phyloP scores from a whole-genome alignment of 352 stramenopile species.

The Phytophthora melonis region DNA sequence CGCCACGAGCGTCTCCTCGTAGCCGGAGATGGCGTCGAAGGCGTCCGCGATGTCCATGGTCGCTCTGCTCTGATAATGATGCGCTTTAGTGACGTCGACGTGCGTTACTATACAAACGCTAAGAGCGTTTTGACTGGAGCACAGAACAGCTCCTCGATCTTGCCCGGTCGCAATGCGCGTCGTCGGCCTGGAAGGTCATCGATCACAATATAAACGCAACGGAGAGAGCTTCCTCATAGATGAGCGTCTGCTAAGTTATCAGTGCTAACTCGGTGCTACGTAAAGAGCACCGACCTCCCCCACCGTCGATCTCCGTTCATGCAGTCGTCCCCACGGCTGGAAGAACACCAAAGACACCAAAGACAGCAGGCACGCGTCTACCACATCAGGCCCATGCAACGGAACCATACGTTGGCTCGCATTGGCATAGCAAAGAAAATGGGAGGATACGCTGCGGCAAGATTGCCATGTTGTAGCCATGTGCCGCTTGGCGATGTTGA shows the following conservation, averaged over 20 bases:
- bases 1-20: conserved; percentile 75
- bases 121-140: conserved; percentile 29
- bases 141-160: conserved; percentile 20
- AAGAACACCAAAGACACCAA: no score
- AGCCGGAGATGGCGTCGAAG: conserved; percentile 79
- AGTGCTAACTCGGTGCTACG: not conserved
- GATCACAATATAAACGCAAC: no score
- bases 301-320: no score
- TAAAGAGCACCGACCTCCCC: no score
- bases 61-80: not conserved
- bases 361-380: no score
- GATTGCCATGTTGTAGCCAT: no score
- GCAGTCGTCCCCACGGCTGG: no score
- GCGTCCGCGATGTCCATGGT: conserved; percentile 74
- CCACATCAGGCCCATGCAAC: not conserved
- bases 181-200: not conserved
- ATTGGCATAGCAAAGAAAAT: not conserved
- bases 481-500: not conserved
- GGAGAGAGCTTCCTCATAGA: no score
- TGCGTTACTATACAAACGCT: conserved; percentile 16
- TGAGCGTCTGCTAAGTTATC: no score
- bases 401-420: not conserved
- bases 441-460: no score
- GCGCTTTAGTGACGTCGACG: not conserved
- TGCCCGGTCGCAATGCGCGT: conserved; percentile 15